Percentiles rank a stretch among this genome's conserved stretches.
These are phyloP conservation scores for Pleodorina starrii DNA, from an alignment of 139 green algal species.

Conservation along the genomic window DNA sequence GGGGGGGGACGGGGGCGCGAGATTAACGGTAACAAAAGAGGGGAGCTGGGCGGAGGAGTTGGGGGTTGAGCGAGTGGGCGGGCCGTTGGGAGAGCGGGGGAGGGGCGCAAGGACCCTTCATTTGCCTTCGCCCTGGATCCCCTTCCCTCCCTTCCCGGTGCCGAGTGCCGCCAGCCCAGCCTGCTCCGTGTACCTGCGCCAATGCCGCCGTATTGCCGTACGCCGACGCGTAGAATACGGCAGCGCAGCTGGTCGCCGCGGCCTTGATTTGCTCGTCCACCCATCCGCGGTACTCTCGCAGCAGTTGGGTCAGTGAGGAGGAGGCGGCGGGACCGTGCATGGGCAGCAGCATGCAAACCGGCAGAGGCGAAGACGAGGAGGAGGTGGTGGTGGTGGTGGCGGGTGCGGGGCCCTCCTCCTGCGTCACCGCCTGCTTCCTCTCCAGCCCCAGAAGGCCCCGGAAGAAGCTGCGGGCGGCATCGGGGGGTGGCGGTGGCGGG, in stretches of 20 bases:
- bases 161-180: too few relatives aligned
- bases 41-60: too few relatives aligned
- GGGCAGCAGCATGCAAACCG: slow-evolving; percentile 72
- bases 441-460: slow-evolving; percentile 33
- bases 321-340: slow-evolving; percentile 91
- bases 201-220: slow-evolving; percentile 97
- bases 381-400: neutral
- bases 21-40: too few relatives aligned
- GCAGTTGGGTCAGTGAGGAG: slow-evolving; percentile 51
- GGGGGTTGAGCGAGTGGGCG: too few relatives aligned
- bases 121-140: too few relatives aligned
- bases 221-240: slow-evolving; percentile 93
- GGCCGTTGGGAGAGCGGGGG: too few relatives aligned
- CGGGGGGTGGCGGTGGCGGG: too few relatives aligned
- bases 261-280: slow-evolving; percentile 58
- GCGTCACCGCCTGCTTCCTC: neutral
- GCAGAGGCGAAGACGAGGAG: neutral
- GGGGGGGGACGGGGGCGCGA: neutral
- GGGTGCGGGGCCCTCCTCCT: neutral
- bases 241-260: slow-evolving; percentile 64
- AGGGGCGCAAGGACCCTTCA: too few relatives aligned
- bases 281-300: slow-evolving; percentile 24
- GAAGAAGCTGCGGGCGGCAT: slow-evolving; percentile 38
- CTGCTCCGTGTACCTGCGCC: slow-evolving; percentile 88
- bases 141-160: too few relatives aligned